Evolutionary conservation across 164 flowering plant genomes (phyloP).

Genomic region (Magnolia sinica): DNA sequence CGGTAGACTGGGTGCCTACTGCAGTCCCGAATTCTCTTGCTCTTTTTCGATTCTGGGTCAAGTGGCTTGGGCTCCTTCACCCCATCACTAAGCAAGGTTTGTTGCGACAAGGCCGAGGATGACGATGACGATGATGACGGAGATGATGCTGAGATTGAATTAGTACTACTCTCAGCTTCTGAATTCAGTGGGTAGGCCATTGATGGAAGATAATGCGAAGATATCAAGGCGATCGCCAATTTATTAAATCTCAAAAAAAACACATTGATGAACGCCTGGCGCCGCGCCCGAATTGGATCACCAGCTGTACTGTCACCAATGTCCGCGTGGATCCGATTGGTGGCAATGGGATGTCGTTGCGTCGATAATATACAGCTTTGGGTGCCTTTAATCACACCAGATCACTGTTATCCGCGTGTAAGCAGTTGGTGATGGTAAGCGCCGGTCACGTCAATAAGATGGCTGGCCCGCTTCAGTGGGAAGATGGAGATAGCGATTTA

Average conservation of each 20-base stretch:
- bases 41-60: conserved; percentile 8
- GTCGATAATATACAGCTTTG: background rate
- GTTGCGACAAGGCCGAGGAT: conserved; percentile 8
- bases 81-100: background rate
- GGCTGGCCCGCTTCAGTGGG: no score
- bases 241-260: background rate
- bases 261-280: background rate
- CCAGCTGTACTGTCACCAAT: background rate
- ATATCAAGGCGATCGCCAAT: background rate
- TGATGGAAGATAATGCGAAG: background rate
- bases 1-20: conserved; percentile 60
- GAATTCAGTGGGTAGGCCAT: conserved; percentile 18
- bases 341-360: background rate
- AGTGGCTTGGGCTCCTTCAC: background rate
- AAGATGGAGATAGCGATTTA: background rate
- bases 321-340: background rate
- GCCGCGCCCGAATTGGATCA: background rate
- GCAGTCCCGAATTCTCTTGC: conserved; percentile 29
- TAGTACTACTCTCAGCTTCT: conserved; percentile 37
- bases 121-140: conserved; percentile 11
- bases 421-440: background rate
- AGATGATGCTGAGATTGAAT: conserved; percentile 26
- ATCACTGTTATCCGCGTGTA: background rate
- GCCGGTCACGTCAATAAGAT: background rate
- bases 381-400: background rate